phyloP scores from a whole-genome alignment of 768 basidiomycete species.

The Leccinum barrowsii region DNA sequence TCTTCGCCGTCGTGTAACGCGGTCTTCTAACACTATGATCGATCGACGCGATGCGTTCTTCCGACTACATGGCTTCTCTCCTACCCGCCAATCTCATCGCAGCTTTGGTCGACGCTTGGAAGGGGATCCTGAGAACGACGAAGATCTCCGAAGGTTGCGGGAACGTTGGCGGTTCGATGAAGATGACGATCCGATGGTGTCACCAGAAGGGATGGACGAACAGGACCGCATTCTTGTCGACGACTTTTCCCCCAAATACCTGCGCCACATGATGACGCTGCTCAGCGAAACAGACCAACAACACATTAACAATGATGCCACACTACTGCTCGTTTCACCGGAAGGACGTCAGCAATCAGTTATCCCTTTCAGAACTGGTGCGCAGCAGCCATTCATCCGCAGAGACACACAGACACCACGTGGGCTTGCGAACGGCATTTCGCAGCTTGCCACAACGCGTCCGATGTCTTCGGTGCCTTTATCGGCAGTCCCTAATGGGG shows the following conservation, averaged over 20 bases:
- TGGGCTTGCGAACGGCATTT: slow-evolving; percentile 22
- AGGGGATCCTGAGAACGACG: slow-evolving; percentile 25
- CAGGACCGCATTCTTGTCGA: slow-evolving; percentile 67
- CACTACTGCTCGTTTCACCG: slow-evolving; percentile 37
- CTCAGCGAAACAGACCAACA: slow-evolving; percentile 53
- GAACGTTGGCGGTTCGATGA: slow-evolving; percentile 69
- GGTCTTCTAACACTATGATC: slow-evolving; percentile 74
- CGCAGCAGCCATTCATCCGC: slow-evolving; percentile 28
- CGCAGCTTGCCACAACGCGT: slow-evolving; percentile 23
- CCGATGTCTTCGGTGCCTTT: slow-evolving; percentile 22
- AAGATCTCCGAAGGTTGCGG: slow-evolving; percentile 42
- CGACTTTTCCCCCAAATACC: slow-evolving; percentile 61
- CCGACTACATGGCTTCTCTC: slow-evolving; percentile 22
- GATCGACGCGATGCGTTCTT: slow-evolving; percentile 57
- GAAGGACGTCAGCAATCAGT: slow-evolving; percentile 52
- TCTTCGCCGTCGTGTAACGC: slow-evolving; percentile 73
- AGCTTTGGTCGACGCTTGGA: slow-evolving; percentile 27
- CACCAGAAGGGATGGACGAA: slow-evolving; percentile 61
- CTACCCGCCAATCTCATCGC: slow-evolving; percentile 4
- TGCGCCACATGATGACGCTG: slow-evolving; percentile 54
- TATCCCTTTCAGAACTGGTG: slow-evolving; percentile 43
- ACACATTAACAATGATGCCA: slow-evolving; percentile 49
- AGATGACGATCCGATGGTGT: slow-evolving; percentile 56
- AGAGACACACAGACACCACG: slow-evolving; percentile 25
- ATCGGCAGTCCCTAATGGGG: slow-evolving; percentile 37